phyloP scores from a whole-genome alignment of 345 rosid genomes.

The Euphorbia pulcherrima region DNA sequence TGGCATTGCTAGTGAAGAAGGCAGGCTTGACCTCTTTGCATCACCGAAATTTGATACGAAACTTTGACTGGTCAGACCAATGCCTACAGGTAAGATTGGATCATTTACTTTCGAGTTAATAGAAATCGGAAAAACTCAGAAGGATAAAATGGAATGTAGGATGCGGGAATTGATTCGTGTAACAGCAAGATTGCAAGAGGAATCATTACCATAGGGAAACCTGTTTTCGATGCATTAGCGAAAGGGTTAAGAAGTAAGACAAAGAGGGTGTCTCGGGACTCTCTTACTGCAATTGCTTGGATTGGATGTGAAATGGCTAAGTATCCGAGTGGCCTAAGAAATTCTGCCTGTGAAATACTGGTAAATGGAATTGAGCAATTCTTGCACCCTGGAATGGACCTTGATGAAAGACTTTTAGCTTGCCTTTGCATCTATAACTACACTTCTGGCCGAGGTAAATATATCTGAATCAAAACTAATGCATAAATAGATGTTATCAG shows the following conservation, averaged over 20 bases:
- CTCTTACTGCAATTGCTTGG: constrained; percentile 65
- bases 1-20: constrained; percentile 81
- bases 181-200: constrained; percentile 61
- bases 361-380: constrained; percentile 59
- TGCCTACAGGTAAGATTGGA: constrained; percentile 50
- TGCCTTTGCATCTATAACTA: constrained; percentile 83
- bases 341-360: constrained; percentile 63
- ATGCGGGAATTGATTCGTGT: constrained; percentile 63
- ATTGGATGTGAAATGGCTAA: constrained; percentile 69
- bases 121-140: background rate
- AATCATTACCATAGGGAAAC: constrained; percentile 45
- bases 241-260: constrained; percentile 61
- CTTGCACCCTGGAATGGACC: constrained; percentile 79
- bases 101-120: background rate
- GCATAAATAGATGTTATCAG: background rate
- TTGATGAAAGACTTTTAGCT: constrained; percentile 78
- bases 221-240: constrained; percentile 49
- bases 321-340: constrained; percentile 45
- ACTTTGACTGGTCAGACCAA: constrained; percentile 70
- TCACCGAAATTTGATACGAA: constrained; percentile 71
- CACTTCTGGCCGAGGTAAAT: constrained; percentile 77
- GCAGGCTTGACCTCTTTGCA: constrained; percentile 58
- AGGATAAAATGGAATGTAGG: constrained; percentile 40
- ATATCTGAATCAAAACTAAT: background rate
- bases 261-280: constrained; percentile 54